phyloP scores from a whole-genome alignment of 768 basidiomycete genomes.

The Candolleomyces aberdarensis region DNA sequence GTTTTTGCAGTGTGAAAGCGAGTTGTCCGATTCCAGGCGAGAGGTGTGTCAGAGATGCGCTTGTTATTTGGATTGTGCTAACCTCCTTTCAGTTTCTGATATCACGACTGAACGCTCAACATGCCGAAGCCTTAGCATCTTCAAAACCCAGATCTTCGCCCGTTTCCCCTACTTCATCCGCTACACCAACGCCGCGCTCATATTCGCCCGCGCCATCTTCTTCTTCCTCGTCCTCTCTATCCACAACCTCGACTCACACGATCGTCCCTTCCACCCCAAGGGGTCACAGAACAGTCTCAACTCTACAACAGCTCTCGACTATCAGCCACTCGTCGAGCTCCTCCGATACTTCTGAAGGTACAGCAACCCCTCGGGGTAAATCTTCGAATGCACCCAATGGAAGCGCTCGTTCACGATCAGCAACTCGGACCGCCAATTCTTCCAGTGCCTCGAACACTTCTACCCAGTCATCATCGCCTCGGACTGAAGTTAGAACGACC shows the following conservation, averaged over 20 bases:
- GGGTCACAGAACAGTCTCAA: conserved; percentile 17
- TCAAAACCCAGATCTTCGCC: conserved; percentile 23
- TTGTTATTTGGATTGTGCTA: conserved; percentile 5
- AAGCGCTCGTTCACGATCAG: conserved; percentile 18
- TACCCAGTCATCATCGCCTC: conserved; percentile 21
- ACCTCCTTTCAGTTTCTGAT: conserved; percentile 31
- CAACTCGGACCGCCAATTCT: conserved; percentile 19
- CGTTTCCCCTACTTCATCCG: conserved; percentile 19
- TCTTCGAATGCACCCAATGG: conserved; percentile 13
- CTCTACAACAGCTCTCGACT: conserved; percentile 21
- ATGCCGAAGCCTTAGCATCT: conserved; percentile 33
- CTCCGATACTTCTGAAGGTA: conserved; percentile 35
- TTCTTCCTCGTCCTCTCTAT: conserved; percentile 63
- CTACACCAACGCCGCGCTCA: conserved; percentile 33
- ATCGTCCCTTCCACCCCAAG: conserved; percentile 53
- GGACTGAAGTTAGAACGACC: conserved; percentile 20
- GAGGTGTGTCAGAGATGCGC: conserved; percentile 40
- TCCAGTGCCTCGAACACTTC: conserved; percentile 13
- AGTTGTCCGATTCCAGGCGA: conserved; percentile 48
- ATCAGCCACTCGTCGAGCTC: conserved; percentile 30
- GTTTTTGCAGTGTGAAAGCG: conserved; percentile 71
- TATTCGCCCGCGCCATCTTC: conserved; percentile 53
- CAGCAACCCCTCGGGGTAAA: conserved; percentile 18
- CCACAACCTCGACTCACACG: conserved; percentile 72
- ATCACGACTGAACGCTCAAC: conserved; percentile 38